Base-by-base conservation (phyloP, 768 basidiomycete genomes). In the Naganishia friedmannii region DNA sequence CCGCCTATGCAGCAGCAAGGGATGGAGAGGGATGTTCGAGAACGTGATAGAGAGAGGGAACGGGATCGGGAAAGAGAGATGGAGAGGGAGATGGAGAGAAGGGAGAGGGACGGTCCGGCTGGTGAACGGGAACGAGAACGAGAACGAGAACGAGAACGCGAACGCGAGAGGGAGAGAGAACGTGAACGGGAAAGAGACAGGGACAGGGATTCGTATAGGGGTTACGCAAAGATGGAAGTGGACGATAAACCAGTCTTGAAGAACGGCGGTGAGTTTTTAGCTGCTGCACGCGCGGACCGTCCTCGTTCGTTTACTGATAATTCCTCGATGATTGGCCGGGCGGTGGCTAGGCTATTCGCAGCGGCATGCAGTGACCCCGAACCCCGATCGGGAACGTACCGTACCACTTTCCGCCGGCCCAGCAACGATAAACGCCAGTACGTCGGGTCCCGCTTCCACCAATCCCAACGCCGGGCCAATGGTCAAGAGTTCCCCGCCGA, bases 121-220 rank as follows among this genome's bases (percentile, higher is more conserved):
- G 42, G 42, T 10, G 42, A 42, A 17, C 66, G 74, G 15, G 75
- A 74, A 28, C 63, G 74, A 21, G 79, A 85, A 42, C 42, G 37
- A 78, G 83, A 39, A 80, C 83, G n/a, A 72, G 82, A 53, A 83
- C 83, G 66, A 67, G 83, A 48, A 80, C 82, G 34, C 4, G 34
- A 37, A 42, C 42, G 42, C 2, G 42, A 48, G 65, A 39, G 39
- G 70, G 55, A 56, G 55, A 45, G 60, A 26, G 75, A 42, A 10
- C 42, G 42, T 10, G 42, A 48, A 67, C 23, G 39, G 72, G 55
- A 56, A n/a, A 45, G 60, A n/a, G 75, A 23, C 12, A 45, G 39
- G 60, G 37, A 63, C 26, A 42, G 42, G 42, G 42, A 42, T 8
- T 42, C 75, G 57, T 68, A 71, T 37, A 26, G 70, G 17, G 65